These are phyloP conservation scores for Salix viminalis DNA, from an alignment of 345 rosid genomes.

Conservation along the genomic window DNA sequence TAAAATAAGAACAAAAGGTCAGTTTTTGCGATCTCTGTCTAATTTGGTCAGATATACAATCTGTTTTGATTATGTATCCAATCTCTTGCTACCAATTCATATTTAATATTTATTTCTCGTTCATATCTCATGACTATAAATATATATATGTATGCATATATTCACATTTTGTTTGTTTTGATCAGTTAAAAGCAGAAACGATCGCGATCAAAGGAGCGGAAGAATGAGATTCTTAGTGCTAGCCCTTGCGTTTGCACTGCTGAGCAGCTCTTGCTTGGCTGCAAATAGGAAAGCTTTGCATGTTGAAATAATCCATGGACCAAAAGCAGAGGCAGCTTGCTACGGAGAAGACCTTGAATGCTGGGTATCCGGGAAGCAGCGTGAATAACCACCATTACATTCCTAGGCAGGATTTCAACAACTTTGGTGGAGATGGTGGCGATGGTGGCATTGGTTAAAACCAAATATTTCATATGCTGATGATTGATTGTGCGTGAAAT, in stretches of 20 bases:
- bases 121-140: too few species aligned
- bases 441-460: constrained; percentile 18
- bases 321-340: not conserved
- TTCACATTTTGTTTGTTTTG: not conserved
- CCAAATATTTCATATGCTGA: too few species aligned
- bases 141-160: too few species aligned
- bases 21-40: not conserved
- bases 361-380: constrained; percentile 22
- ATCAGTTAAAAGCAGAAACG: too few species aligned
- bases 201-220: not conserved
- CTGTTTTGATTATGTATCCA: not conserved
- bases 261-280: constrained; percentile 22
- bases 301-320: not conserved
- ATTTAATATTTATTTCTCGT: not conserved
- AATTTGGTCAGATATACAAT: not conserved
- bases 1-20: not conserved
- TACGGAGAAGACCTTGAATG: not conserved
- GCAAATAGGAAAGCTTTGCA: constrained; percentile 1
- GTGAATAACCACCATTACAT: constrained; percentile 47
- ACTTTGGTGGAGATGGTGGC: constrained; percentile 31
- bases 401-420: constrained; percentile 48
- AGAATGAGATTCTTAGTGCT: constrained; percentile 23
- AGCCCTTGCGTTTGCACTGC: constrained; percentile 18
- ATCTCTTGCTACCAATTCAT: too few species aligned
- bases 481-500: too few species aligned